phyloP scores from a whole-genome alignment of 805 yeast genomes.

The Candida pseudofarinosa region DNA sequence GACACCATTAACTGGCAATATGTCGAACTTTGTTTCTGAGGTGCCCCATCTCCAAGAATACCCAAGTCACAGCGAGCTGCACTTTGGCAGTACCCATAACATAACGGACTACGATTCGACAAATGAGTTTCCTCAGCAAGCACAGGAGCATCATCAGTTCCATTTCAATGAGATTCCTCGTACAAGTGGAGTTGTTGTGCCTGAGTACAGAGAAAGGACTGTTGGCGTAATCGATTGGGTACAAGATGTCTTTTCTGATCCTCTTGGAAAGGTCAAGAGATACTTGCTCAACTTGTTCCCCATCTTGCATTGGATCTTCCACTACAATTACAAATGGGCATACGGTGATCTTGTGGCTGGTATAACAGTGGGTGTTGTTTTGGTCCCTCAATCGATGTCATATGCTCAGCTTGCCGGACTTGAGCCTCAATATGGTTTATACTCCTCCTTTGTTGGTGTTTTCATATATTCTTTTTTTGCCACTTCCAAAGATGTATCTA shows the following conservation, averaged over 20 bases:
- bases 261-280: constrained; percentile 31
- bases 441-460: constrained; percentile 90
- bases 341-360: constrained; percentile 86
- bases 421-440: constrained; percentile 79
- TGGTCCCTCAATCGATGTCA: constrained; percentile 95
- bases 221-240: constrained; percentile 33
- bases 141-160: neutral
- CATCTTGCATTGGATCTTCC: constrained; percentile 75
- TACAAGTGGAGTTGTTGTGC: constrained; percentile 19
- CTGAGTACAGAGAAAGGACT: constrained; percentile 32
- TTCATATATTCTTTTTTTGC: constrained; percentile 87
- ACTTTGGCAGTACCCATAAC: constrained; percentile 11
- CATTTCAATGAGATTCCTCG: neutral
- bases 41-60: constrained; percentile 6
- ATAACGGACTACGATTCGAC: neutral
- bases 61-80: constrained; percentile 3
- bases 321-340: constrained; percentile 78
- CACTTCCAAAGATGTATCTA: constrained; percentile 90
- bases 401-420: constrained; percentile 85
- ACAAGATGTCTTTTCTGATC: constrained; percentile 28
- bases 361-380: constrained; percentile 85
- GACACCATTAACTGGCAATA: neutral
- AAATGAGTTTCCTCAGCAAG: neutral
- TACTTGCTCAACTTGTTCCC: constrained; percentile 74
- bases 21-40: constrained; percentile 1